Evolutionary conservation across 768 basidiomycete genomes (phyloP).

Genomic region (Amanita pseudoporphyria): DNA sequence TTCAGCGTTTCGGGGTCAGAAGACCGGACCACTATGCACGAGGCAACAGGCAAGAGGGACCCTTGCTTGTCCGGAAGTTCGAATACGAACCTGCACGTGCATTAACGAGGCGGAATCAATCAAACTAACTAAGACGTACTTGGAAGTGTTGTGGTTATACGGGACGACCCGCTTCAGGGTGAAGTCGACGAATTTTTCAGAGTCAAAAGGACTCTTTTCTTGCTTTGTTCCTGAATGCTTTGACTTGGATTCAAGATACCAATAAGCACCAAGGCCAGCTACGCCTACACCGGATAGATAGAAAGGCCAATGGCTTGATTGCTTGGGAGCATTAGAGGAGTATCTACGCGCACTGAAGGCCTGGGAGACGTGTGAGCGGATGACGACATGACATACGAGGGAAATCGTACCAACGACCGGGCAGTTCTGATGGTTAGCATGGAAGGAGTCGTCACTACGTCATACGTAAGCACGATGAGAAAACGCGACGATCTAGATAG

Average conservation of each 20-base stretch:
- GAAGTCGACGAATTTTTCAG: slow-evolving; percentile 70
- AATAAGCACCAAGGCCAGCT: slow-evolving; percentile 32
- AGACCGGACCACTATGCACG: slow-evolving; percentile 70
- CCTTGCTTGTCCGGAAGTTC: slow-evolving; percentile 71
- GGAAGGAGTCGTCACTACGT: background rate
- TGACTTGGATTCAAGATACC: slow-evolving; percentile 36
- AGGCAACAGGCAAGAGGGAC: slow-evolving; percentile 70
- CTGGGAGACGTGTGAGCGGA: background rate
- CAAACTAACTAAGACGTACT: slow-evolving; percentile 34
- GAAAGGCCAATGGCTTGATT: slow-evolving; percentile 38
- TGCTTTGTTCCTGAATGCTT: slow-evolving; percentile 24
- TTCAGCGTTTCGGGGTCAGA: slow-evolving; percentile 55
- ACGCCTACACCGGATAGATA: slow-evolving; percentile 40
- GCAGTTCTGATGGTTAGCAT: slow-evolving; percentile 38
- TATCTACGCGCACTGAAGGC: slow-evolving; percentile 14
- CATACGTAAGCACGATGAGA: background rate
- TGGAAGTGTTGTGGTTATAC: slow-evolving; percentile 93
- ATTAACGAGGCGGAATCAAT: background rate
- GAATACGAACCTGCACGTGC: slow-evolving; percentile 54
- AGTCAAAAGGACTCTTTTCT: slow-evolving; percentile 64
- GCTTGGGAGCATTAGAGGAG: slow-evolving; percentile 32
- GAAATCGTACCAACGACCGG: slow-evolving; percentile 31
- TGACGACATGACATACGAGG: background rate
- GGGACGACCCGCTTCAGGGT: slow-evolving; percentile 71
- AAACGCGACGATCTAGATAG: background rate